Evolutionary conservation across 805 yeast genomes (phyloP).

Genomic region (Isabelozyma gotoi): DNA sequence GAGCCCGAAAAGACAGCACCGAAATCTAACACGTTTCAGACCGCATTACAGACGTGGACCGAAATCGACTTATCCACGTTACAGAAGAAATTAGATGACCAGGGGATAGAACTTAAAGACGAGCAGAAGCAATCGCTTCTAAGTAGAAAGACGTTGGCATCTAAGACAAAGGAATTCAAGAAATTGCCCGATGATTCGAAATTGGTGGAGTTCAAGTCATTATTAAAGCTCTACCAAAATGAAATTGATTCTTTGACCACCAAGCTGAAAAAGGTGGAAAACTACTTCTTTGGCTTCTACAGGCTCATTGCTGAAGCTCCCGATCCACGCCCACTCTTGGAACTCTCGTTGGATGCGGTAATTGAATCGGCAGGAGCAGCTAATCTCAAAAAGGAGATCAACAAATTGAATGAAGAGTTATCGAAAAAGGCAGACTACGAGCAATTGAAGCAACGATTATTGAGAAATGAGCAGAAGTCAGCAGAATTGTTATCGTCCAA

Average conservation of each 20-base stretch:
- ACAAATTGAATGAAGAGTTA: constrained; percentile 54
- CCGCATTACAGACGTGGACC: constrained; percentile 74
- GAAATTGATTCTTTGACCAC: constrained; percentile 83
- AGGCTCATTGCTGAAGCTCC: constrained; percentile 84
- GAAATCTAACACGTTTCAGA: constrained; percentile 36
- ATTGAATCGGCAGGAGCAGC: constrained; percentile 53
- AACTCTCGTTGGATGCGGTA: constrained; percentile 65
- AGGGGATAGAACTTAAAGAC: constrained; percentile 70
- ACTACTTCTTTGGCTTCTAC: constrained; percentile 71
- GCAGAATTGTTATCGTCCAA: constrained; percentile 54
- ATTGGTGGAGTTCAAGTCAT: constrained; percentile 59
- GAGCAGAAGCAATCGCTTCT: constrained; percentile 67
- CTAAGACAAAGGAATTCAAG: constrained; percentile 82
- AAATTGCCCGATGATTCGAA: constrained; percentile 69
- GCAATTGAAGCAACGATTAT: constrained; percentile 60
- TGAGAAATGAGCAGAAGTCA: constrained; percentile 59
- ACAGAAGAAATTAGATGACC: constrained; percentile 72
- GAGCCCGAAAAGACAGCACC: background rate
- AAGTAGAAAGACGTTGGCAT: constrained; percentile 73
- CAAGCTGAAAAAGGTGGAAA: constrained; percentile 73
- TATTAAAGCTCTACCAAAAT: constrained; percentile 77
- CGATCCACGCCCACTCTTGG: constrained; percentile 82
- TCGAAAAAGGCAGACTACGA: constrained; percentile 77
- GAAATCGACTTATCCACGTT: constrained; percentile 67
- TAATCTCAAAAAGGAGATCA: constrained; percentile 50